phyloP scores from a whole-genome alignment of 345 rosid genomes.

The Euphorbia lathyris region DNA sequence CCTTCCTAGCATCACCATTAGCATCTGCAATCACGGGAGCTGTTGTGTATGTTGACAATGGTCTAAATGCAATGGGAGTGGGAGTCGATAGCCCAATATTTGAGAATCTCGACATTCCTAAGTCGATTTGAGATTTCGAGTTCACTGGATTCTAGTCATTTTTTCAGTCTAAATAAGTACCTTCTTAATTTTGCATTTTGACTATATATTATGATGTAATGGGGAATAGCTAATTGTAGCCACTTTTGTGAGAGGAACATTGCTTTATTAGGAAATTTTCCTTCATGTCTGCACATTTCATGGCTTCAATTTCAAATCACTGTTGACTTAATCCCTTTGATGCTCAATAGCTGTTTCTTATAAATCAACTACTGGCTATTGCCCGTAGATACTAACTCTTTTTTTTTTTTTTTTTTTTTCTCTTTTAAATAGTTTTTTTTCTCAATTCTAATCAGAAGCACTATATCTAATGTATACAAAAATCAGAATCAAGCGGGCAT shows the following conservation, averaged over 20 bases:
- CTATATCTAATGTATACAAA: too few species aligned
- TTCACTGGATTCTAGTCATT: background rate
- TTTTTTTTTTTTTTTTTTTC: too few species aligned
- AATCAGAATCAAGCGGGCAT: too few species aligned
- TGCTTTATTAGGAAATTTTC: background rate
- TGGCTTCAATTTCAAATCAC: background rate
- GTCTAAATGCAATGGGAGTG: slow-evolving; percentile 89
- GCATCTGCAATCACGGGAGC: slow-evolving; percentile 93
- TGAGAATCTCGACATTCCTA: slow-evolving; percentile 62
- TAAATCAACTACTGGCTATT: too few species aligned
- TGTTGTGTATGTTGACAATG: slow-evolving; percentile 86
- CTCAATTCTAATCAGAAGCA: too few species aligned
- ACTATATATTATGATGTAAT: background rate
- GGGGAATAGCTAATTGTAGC: slow-evolving; percentile 1
- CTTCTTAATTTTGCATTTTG: background rate
- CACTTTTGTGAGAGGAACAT: background rate
- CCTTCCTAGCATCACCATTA: slow-evolving; percentile 83
- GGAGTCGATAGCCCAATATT: slow-evolving; percentile 84
- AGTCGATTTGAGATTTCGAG: slow-evolving; percentile 2
- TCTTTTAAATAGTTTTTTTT: too few species aligned
- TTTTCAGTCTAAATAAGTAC: slow-evolving; percentile 5
- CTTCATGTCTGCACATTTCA: background rate
- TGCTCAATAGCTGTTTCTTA: background rate
- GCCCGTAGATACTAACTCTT: too few species aligned
- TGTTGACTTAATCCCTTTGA: background rate